Base-by-base conservation (phyloP, 2,329 filamentous ascomycete genomes). In the Colletotrichum kahawae region DNA sequence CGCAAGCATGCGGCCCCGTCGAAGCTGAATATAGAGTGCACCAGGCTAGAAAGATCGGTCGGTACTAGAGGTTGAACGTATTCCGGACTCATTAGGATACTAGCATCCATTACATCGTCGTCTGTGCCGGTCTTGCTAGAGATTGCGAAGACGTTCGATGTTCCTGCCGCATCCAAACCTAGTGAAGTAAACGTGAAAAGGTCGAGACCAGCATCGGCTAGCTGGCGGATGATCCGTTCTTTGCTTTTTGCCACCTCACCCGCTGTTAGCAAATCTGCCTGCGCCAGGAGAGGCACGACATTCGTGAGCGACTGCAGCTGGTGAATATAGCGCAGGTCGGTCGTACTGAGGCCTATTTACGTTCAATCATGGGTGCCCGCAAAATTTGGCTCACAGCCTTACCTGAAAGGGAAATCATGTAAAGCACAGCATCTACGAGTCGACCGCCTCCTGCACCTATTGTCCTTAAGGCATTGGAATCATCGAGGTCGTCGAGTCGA, bases 61-160 rank as follows among this genome's bases (percentile, higher is more conserved):
- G 90, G 84, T 4, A 94, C 85, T 6, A 98, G 88, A 1, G 96
- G 96, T 76, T 95, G 93, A 16, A 97, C 87, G 81, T 98, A 98
- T 79, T 97, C 94, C 1, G 96, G 93, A 71, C 93, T 95, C 96
- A 98, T 98, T 21, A 98, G 89, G 0, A 98, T 88, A 80, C 95
- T 98, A 21, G 96, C 96, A 82, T 98, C 96, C 93, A 98, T 97
- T 57, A 90, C 92, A 51, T 98, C 95, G 75, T 92, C 86, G 79
- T 98, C 95, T 27, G 91, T 90, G 2, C 90, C 91, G 29, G 91
- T 88, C 14, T 91, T 90, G 24, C 94, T 97, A 2, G 96, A 98
- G 24, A 98, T 89, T 1, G 95, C 92, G 81, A 95, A 97, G 4
- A 93, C 91, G 74, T 86, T 86, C n/a, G 18, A 51, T 14, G 83